Base-by-base conservation (phyloP, 2,329 filamentous ascomycete genomes). In the Colletotrichum truncatum region DNA sequence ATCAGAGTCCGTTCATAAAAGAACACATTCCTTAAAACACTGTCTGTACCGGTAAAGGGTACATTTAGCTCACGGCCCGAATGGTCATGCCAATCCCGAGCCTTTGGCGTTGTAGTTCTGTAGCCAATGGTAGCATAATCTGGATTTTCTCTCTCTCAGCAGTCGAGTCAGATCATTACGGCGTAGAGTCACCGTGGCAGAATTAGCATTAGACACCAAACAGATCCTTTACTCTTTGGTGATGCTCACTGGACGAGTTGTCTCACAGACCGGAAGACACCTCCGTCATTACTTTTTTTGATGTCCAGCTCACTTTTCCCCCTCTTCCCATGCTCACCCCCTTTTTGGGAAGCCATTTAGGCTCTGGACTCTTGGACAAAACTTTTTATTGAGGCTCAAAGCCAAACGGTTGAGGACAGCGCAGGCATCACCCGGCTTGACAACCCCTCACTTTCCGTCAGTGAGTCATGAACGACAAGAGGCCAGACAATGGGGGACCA, bases 401-500 rank as follows among this genome's bases (percentile, higher is more conserved):
- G 62, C 30, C 56, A 54, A 55, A 43, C 23, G 57, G 34, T 38
- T 62, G 39, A 60, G 61, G 25, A 12, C 11, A 21, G 14, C 49
- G 28, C 56, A 65, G 41, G 62, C 62, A 62, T 61, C 32, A 49
- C 57, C 62, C 18, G 34, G 48, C n/a, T 49, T 54, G 32, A 48
- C 34, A 55, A 51, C 56, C 62, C 56, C 49, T 62, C 62, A 62
- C 28, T 55, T 65, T 28, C 41, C 34, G 49, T 61, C 62, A 55
- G 57, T 65, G 62, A 65, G 62, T 65, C 62, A 65, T 62, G 49
- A 43, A 54, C 28, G 49, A 55, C 57, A 51, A 65, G 48, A 65
- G 18, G 46, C 56, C 48, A 65, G 41, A 43, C 48, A 32, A 55
- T 28, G 28, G 48, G n/a, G 41, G 48, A 48, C 56, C 49, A 48